phyloP scores from a whole-genome alignment of 2,329 filamentous ascomycete genomes.

The Monosporascus ibericus region DNA sequence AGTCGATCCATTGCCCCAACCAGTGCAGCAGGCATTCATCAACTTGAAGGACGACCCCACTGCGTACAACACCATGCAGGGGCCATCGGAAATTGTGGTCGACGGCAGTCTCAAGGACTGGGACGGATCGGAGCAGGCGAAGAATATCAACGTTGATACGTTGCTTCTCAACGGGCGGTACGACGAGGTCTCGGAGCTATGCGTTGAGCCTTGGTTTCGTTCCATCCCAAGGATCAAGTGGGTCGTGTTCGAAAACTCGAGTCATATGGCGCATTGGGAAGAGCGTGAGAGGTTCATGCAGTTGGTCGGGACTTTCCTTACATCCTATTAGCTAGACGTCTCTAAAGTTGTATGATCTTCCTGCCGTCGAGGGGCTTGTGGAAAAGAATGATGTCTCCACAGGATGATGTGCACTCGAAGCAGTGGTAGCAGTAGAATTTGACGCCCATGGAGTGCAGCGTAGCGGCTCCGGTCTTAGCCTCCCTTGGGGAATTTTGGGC shows the following conservation, averaged over 20 bases:
- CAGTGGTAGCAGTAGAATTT: no score
- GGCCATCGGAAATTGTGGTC: constrained; percentile 17
- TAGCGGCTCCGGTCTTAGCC: no score
- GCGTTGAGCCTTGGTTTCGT: constrained; percentile 17
- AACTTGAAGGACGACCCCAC: constrained; percentile 15
- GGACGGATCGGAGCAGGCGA: constrained; percentile 15
- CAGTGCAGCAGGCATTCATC: constrained; percentile 5
- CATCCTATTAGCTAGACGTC: not conserved
- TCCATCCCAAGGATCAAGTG: constrained; percentile 16
- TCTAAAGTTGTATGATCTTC: no score
- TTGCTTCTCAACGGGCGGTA: constrained; percentile 7
- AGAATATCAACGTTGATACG: constrained; percentile 12
- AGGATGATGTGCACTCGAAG: no score
- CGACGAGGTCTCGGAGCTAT: constrained; percentile 14
- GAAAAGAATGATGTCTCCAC: no score
- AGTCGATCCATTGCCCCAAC: constrained; percentile 11
- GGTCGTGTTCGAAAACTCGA: constrained; percentile 13
- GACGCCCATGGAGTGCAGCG: no score
- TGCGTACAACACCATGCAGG: constrained; percentile 13
- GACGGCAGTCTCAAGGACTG: constrained; percentile 15
- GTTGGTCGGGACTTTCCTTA: not conserved
- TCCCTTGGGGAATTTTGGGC: no score
- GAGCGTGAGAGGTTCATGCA: constrained; percentile 10
- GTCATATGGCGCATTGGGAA: constrained; percentile 18
- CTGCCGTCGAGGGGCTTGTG: no score